These are phyloP conservation scores for Colletotrichum coccodes DNA, from an alignment of 2,329 filamentous ascomycete species.

Conservation along the genomic window DNA sequence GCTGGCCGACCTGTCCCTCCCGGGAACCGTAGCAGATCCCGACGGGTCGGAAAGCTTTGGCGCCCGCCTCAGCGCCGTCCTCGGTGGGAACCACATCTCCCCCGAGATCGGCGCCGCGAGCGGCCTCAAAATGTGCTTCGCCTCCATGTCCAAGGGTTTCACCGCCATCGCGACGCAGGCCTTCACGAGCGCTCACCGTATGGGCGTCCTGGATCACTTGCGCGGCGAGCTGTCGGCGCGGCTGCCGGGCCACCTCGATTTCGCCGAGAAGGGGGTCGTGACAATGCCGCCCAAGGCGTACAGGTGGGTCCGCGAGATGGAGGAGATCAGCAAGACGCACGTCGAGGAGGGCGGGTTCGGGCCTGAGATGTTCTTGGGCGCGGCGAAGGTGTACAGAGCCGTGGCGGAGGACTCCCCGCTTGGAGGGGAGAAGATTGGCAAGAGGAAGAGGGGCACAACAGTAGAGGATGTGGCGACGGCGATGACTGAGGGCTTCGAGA, in stretches of 20 bases:
- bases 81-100: conserved; percentile 62
- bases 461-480: conserved; percentile 65
- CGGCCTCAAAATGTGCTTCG: conserved; percentile 75
- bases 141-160: conserved; percentile 70
- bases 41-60: conserved; percentile 43
- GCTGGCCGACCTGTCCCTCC: conserved; percentile 49
- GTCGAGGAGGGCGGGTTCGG: conserved; percentile 71
- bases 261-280: conserved; percentile 61
- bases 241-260: conserved; percentile 56
- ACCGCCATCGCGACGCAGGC: conserved; percentile 76
- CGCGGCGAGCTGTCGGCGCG: conserved; percentile 62
- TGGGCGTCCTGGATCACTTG: conserved; percentile 71
- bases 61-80: conserved; percentile 48
- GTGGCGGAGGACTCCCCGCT: conserved; percentile 71
- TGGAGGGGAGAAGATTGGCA: conserved; percentile 66
- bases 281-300: conserved; percentile 80
- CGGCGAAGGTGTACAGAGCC: conserved; percentile 69
- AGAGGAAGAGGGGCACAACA: conserved; percentile 64
- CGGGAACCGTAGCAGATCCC: background rate
- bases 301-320: conserved; percentile 82
- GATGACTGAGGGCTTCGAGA: conserved; percentile 57
- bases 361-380: conserved; percentile 64
- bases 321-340: conserved; percentile 77
- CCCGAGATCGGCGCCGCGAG: conserved; percentile 63
- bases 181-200: conserved; percentile 72